Conservation (phyloP, 345 rosid genomes). For the Linum tenue region DNA sequence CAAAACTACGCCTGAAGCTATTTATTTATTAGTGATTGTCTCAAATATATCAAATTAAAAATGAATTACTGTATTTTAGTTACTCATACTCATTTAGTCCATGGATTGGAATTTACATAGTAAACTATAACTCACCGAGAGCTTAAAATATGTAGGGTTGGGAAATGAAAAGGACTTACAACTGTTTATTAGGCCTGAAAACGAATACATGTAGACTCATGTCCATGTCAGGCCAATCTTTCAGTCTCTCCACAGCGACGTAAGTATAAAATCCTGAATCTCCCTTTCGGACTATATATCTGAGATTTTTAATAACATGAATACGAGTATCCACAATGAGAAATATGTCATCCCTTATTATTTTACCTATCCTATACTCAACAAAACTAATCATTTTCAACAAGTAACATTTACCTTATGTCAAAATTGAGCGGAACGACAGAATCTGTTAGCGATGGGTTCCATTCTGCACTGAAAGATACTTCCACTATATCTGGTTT, state of each 20-base stretch:
- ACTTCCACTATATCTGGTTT: conserved; percentile 52
- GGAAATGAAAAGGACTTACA: conserved; percentile 19
- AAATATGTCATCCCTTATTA: too few species aligned
- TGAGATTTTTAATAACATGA: too few species aligned
- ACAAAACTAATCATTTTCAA: too few species aligned
- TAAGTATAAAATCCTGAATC: conserved; percentile 58
- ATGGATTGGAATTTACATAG: too few species aligned
- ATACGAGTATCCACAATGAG: too few species aligned
- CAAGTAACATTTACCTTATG: conserved; percentile 31
- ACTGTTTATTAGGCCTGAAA: conserved; percentile 54
- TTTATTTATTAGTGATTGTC: too few species aligned
- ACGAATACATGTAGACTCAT: conserved; percentile 79
- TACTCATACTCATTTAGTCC: too few species aligned
- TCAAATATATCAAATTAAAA: too few species aligned
- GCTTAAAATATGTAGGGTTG: not conserved
- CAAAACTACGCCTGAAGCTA: too few species aligned
- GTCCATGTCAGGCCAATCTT: conserved; percentile 74
- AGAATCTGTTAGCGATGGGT: conserved; percentile 9
- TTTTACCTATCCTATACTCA: too few species aligned
- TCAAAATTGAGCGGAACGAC: conserved; percentile 65
- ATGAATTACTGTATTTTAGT: too few species aligned
- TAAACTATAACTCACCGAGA: too few species aligned
- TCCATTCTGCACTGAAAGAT: conserved; percentile 59
- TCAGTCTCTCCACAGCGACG: conserved; percentile 51
- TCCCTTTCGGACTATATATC: conserved; percentile 54